A percentile compares a stretch with the other conserved stretches of the same genome.
Conservation (phyloP, 257 asterid species). For the Ocimum tenuiflorum region DNA sequence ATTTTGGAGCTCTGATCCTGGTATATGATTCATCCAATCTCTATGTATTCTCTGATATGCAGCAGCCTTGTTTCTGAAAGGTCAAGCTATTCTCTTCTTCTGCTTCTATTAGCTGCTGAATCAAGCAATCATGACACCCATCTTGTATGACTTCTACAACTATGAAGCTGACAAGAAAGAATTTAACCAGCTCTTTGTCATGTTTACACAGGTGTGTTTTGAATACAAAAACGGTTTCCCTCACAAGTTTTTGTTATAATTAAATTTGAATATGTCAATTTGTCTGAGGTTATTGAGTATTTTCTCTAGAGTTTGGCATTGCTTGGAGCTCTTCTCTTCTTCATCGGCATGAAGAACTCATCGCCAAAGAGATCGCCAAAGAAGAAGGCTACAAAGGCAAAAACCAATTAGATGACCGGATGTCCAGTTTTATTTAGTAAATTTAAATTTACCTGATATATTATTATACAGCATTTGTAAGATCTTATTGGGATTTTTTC, state of each 20-base stretch:
- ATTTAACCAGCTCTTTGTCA: constrained; percentile 53
- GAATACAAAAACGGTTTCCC: background rate
- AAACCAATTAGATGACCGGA: constrained; percentile 38
- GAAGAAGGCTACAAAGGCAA: constrained; percentile 70
- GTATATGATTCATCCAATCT: constrained; percentile 27
- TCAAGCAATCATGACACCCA: constrained; percentile 63
- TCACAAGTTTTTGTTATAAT: background rate
- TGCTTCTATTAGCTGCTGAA: constrained; percentile 49
- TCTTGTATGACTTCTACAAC: constrained; percentile 90
- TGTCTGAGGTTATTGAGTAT: background rate
- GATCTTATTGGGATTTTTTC: constrained; percentile 20
- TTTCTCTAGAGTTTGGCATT: constrained; percentile 59
- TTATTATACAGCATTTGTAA: constrained; percentile 23
- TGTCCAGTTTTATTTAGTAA: constrained; percentile 21
- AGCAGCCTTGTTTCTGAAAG: background rate
- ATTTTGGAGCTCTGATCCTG: constrained; percentile 77
- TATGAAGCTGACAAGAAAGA: constrained; percentile 77
- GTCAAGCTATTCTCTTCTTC: background rate
- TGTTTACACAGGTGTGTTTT: constrained; percentile 67
- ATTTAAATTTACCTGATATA: constrained; percentile 8
- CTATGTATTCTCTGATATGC: background rate
- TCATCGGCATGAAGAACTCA: constrained; percentile 88
- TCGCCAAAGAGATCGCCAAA: constrained; percentile 62
- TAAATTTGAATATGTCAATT: background rate
- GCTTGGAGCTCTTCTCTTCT: constrained; percentile 77